Evolutionary conservation across 1,284 basidiomycete genomes (phyloP).

Genomic region (Phenoliferia sp.): DNA sequence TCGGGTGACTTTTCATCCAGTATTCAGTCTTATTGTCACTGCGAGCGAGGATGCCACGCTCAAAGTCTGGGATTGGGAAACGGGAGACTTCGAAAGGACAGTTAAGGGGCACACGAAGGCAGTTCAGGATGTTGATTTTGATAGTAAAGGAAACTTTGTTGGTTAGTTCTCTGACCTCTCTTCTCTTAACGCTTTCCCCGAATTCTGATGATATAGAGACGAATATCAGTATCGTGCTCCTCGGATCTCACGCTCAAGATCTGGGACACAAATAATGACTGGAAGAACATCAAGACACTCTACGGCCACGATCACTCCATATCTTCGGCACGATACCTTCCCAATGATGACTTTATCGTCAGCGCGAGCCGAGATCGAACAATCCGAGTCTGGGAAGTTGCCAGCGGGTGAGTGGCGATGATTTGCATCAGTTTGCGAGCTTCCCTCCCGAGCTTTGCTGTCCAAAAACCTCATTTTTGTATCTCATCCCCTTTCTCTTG

Average conservation of each 20-base stretch:
- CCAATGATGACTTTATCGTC: conserved; percentile 74
- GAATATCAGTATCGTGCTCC: conserved; percentile 68
- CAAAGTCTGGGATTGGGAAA: conserved; percentile 95
- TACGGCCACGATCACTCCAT: conserved; percentile 88
- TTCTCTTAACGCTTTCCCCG: background rate
- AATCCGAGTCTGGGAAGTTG: conserved; percentile 78
- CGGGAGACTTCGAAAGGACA: conserved; percentile 84
- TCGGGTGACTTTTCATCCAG: conserved; percentile 77
- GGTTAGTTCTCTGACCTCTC: conserved; percentile 50
- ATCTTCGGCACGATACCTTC: conserved; percentile 75
- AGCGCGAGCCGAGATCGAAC: conserved; percentile 82
- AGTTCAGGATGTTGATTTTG: conserved; percentile 81
- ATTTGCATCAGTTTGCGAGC: background rate
- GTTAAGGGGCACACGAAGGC: conserved; percentile 88
- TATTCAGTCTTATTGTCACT: conserved; percentile 73
- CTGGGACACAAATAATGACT: conserved; percentile 84
- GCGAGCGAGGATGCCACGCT: conserved; percentile 82
- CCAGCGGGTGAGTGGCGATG: conserved; percentile 59
- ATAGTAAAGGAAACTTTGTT: conserved; percentile 71
- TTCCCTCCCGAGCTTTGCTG: background rate
- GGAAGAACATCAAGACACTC: conserved; percentile 79
- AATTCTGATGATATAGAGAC: background rate
- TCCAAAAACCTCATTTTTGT: background rate
- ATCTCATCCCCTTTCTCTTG: conserved; percentile 41
- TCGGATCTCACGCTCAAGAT: conserved; percentile 85